Evolutionary conservation across 352 stramenopile genomes (phyloP).

Genomic region (Thraustochytrium striatum): DNA sequence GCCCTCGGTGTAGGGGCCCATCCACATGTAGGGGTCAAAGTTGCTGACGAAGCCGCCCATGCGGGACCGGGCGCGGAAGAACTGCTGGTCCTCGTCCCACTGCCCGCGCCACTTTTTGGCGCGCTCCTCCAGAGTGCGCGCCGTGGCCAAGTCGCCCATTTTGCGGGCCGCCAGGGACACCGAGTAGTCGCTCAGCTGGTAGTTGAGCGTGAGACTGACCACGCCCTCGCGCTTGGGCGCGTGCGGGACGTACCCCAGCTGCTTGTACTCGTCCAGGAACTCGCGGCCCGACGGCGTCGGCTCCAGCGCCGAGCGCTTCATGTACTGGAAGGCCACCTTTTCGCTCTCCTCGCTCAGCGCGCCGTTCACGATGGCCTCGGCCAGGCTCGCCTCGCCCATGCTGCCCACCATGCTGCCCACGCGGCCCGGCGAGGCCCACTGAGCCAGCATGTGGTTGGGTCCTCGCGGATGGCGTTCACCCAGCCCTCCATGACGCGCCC

Average conservation of each 20-base stretch:
- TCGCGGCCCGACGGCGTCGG: slow-evolving; percentile 24
- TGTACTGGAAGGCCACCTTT: slow-evolving; percentile 50
- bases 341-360: slow-evolving; percentile 45
- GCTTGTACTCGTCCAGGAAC: slow-evolving; percentile 46
- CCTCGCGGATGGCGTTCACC: slow-evolving; percentile 53
- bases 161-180: slow-evolving; percentile 20
- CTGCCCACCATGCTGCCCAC: slow-evolving; percentile 51
- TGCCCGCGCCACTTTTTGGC: slow-evolving; percentile 40
- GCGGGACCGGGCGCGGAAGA: slow-evolving; percentile 28
- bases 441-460: slow-evolving; percentile 51
- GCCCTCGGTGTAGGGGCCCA: slow-evolving; percentile 51
- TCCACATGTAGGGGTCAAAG: slow-evolving; percentile 49
- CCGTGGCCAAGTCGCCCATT: slow-evolving; percentile 6
- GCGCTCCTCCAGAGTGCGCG: background rate
- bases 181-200: slow-evolving; percentile 46
- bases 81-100: slow-evolving; percentile 33
- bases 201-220: slow-evolving; percentile 51
- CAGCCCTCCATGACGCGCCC: slow-evolving; percentile 54
- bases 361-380: slow-evolving; percentile 53
- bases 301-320: slow-evolving; percentile 12
- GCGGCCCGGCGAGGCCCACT: slow-evolving; percentile 54
- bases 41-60: slow-evolving; percentile 9
- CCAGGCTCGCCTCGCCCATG: slow-evolving; percentile 54
- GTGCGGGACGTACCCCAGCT: slow-evolving; percentile 41
- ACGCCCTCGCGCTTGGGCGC: background rate